Conservation (phyloP, 208 protist species). For the Vickermania ingenoplastis region DNA sequence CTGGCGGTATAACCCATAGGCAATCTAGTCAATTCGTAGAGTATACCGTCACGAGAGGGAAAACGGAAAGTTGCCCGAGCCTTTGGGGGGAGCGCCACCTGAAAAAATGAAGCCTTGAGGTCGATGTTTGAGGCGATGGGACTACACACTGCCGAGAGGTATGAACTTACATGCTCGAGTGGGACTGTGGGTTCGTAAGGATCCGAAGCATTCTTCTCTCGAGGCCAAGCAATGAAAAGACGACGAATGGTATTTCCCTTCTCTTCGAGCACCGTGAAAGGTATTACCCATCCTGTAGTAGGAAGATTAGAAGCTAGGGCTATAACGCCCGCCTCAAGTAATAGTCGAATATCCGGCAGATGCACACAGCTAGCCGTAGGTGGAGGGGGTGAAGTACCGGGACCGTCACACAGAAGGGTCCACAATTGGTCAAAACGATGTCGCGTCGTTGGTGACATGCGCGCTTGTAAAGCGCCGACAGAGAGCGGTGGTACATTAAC, state of each 20-base stretch:
- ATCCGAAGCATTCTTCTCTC: not conserved
- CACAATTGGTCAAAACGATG: conserved; percentile 1
- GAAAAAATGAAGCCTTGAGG: conserved; percentile 3
- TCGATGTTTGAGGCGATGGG: not conserved
- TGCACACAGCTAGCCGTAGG: not conserved
- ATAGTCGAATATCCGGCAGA: not conserved
- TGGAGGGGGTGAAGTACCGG: not conserved
- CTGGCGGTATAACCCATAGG: conserved; percentile 2
- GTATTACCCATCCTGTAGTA: too few species aligned
- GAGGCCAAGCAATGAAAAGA: not conserved
- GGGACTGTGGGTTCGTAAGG: not conserved
- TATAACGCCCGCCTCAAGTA: not conserved
- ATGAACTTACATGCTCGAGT: not conserved
- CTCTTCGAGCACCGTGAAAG: not conserved
- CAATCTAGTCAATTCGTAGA: not conserved
- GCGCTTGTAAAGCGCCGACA: not conserved
- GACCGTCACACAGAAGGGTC: not conserved
- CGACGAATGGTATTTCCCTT: not conserved
- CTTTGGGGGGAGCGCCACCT: not conserved
- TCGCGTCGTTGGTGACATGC: not conserved
- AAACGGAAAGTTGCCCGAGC: not conserved
- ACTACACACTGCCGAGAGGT: not conserved
- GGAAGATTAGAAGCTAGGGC: not conserved
- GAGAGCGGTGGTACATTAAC: not conserved
- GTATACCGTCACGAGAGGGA: not conserved